Base-by-base conservation (phyloP, 2,329 filamentous ascomycete genomes). In the Apiospora koreana region DNA sequence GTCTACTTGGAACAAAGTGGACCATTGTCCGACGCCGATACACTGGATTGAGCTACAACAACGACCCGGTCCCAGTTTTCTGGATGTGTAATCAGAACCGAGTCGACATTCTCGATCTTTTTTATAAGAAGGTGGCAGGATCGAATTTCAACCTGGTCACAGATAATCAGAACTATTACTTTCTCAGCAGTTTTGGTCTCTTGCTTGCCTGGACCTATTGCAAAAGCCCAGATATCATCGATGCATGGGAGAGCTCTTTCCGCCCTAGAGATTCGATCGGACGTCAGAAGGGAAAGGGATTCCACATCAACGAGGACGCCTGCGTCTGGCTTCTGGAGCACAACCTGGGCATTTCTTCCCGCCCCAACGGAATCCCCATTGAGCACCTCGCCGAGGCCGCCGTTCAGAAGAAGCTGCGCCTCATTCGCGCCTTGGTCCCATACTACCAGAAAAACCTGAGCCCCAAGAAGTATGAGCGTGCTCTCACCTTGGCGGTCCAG, bases 161-260 rank as follows among this genome's bases (percentile, higher is more conserved):
- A 3, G 46, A 50, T 25, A 9, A 25, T 9, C n/a, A 14, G 2
- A 50, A 50, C 9, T 23, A 25, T 3, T 14, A 4, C n/a, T 10
- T 12, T 2, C n/a, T 12, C n/a, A 14, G 10, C 0, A 2, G 3
- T 3, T 8, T 21, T 9, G 9, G 21, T 8, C 1, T 9, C 21
- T n/a, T n/a, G 21, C 21, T 6, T 6, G 45, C 21, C 3, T 46
- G 45, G 45, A 23, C 23, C 45, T n/a, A 25, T 10, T 10, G 12
- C 6, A 50, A 50, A 3, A 14, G 9, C 3, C 46, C 46, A 25
- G 1, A 25, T 1, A n/a, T 50, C 6, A 28, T 16, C 7, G 46
- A 50, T 12, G n/a, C n/a, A 12, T 50, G 46, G 46, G 46, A 50
- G n/a, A 2, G 46, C n/a, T n/a, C n/a, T 1, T 25, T 50, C 10